Evolutionary conservation across 129 eudicot genomes (phyloP), one percentile per base, ranked within the genome.

Genomic region (Pseudognaphalium luteoalbum): DNA sequence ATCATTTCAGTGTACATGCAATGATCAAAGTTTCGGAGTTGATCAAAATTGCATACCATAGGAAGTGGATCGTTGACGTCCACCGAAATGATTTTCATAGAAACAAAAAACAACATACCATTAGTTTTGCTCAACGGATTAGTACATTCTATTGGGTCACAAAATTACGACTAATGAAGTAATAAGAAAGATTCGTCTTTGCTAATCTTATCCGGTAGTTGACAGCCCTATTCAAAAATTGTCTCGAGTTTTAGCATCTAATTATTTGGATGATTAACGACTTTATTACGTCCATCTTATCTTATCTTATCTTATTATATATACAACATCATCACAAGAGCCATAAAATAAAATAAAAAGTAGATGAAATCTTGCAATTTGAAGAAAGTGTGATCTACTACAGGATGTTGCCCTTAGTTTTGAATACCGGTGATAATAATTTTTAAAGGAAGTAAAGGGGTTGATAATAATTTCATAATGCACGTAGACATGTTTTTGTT

Each of bases 401-500:
- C 32, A 20, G 66, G 12, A 72, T 33, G 42, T 20, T 21, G 33
- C 37, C 57, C 39, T 37, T 25, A 14, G 57, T 37, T 61, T 73
- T 42, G 44, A n/a, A 15, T 60, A 41, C 1, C 29, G 56, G 42
- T 35, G 42, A 44, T 42, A 62, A 28, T n/a, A 62, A 28, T n/a
- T 62, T 59, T n/a, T 60, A 73, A 61, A 74, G 63, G n/a, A n/a
- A n/a, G n/a, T n/a, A n/a, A n/a, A n/a, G n/a, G n/a, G n/a, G n/a
- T n/a, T n/a, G n/a, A n/a, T n/a, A n/a, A n/a, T 17, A 7, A 73
- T 35, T 57, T 30, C 2, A 35, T 22, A 73, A 7, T 21, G 81
- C 16, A 76, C n/a, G 30, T 57, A n/a, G 75, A 57, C 75, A 69
- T 69, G 68, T 14, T 68, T 35, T 62, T 41, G 22, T 68, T 11